phyloP scores from a whole-genome alignment of 192 early-diverging fungal species.

The Lunasporangiospora selenospora region DNA sequence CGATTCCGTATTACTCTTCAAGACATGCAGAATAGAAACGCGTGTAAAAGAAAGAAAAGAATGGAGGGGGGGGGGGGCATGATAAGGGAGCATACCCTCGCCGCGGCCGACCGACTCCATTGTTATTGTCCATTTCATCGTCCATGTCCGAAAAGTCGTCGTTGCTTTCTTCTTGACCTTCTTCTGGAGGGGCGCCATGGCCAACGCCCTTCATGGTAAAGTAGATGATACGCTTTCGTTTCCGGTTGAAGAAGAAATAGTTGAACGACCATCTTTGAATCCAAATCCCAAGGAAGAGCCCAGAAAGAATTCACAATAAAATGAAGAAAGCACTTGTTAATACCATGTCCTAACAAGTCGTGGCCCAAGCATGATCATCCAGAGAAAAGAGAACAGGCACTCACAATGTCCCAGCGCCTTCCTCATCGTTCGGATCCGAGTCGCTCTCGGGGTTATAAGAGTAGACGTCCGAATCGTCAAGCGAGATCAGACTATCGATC shows the following conservation, averaged over 20 bases:
- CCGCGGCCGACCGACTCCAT: conserved; percentile 16
- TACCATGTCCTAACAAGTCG: conserved; percentile 9
- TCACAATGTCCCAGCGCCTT: conserved; percentile 58
- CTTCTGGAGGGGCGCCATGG: conserved; percentile 47
- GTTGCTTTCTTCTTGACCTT: conserved; percentile 50
- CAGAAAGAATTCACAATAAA: conserved; percentile 16
- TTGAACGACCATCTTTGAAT: conserved; percentile 83
- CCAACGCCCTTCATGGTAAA: conserved; percentile 86
- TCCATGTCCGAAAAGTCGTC: conserved; percentile 21
- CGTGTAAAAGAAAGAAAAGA: conserved; percentile 17
- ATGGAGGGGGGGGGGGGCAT: conserved; percentile 12
- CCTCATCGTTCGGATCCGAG: conserved; percentile 87
- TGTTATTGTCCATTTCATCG: conserved; percentile 16
- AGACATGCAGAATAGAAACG: neutral
- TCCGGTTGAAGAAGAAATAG: conserved; percentile 93
- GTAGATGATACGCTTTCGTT: conserved; percentile 86
- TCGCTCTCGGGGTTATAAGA: conserved; percentile 82
- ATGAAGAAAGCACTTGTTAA: neutral
- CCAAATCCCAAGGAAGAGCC: conserved; percentile 9
- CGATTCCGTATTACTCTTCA: too few species aligned
- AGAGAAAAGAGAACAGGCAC: conserved; percentile 4
- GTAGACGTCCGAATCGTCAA: conserved; percentile 86
- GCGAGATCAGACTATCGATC: conserved; percentile 78
- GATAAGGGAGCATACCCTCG: conserved; percentile 32
- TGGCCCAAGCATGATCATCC: conserved; percentile 10